Evolutionary conservation across 2,329 filamentous ascomycete genomes (phyloP), one percentile per base, ranked within the genome.

Genomic region (Alternaria dauci): DNA sequence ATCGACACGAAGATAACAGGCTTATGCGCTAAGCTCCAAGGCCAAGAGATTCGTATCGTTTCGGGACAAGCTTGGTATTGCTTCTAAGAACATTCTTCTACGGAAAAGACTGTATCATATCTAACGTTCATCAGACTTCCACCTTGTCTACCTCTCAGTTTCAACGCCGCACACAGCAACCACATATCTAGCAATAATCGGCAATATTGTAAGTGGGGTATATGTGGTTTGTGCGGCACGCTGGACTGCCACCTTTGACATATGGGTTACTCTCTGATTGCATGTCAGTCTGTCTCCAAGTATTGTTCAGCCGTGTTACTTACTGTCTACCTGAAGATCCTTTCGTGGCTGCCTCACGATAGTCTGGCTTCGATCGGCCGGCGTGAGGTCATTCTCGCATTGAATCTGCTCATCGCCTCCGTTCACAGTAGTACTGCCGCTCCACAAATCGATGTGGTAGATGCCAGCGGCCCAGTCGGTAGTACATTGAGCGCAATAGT

Each of bases 401-500:
- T 66, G 32, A 23, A 68, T 69, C 55, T 72, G 69, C 9, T 59
- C 59, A 14, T 68, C 25, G 8, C 70, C 71, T 26, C 66, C 71
- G 36, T 67, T 62, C 23, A 59, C 46, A 32, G 51, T 55, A 12
- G 23, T 47, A 18, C 56, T 59, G 8, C 70, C 71, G 25, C 67
- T 71, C 68, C 69, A 71, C 30, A 71, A 61, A n/a, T 65, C 55
- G 8, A 61, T 61, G n/a, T 71, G 62, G 16, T 62, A 44, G 26
- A 60, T 62, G 18, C 59, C 58, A 20, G 53, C 58, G 4, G 41
- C 50, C 67, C 68, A 71, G 55, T 74, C 70, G n/a, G 36, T 52
- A 5, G 43, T 61, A 66, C 78, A 81, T 46, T 76, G 62, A 4
- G 59, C 70, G 58, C 78, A 81, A 32, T 61, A 68, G 51, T 79